Evolutionary conservation across 768 basidiomycete species (phyloP), one percentile per base, ranked within the genome.

Genomic region (Coprinellus aureogranulatus): DNA sequence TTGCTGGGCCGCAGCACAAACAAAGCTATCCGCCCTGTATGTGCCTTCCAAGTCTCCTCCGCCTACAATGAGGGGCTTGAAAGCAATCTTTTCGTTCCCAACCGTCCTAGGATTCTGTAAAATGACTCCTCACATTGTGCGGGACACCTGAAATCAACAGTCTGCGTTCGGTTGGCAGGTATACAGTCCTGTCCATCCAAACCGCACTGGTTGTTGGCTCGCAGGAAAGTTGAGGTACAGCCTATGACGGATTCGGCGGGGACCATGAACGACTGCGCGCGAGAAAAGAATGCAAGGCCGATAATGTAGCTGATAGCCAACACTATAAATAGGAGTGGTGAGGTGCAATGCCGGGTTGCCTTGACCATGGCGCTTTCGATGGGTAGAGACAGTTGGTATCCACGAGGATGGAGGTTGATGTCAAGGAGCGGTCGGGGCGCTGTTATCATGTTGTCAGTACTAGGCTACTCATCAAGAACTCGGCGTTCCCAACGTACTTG

Each of bases 1-100:
- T 75, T 94, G 92, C 40, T 87, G 77, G 40, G 90, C 92, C 41
- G 92, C 86, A 41, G 90, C 84, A 68, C 93, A 94, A 37, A 94
- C 82, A 68, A 94, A 94, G 55, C 80, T 85, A 68, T 94, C 93
- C 1, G 85, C 90, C 65, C 93, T 81, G 65, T 94, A 94, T 3
- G 91, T 93, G 40, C 67, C 66, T 47, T 85, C 77, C 0, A 59
- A 59, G 71, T 92, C 91, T 2, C 92, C 90, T 18, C 93, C 93
- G n/a, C 93, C 92, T 1, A 94, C 88, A 47, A 94, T 77, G 23
- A 94, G 75, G 6, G 92, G 90, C 22, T 82, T 79, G 62, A 84
- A 90, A 46, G 81, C 83, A 34, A 87, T 77, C 60, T 86, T 76
- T 55, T 83, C 71, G 49, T 82, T 70, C 23, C 93, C 92, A 25